phyloP scores from a whole-genome alignment of 441 rosid species.

The Gossypium davidsonii region DNA sequence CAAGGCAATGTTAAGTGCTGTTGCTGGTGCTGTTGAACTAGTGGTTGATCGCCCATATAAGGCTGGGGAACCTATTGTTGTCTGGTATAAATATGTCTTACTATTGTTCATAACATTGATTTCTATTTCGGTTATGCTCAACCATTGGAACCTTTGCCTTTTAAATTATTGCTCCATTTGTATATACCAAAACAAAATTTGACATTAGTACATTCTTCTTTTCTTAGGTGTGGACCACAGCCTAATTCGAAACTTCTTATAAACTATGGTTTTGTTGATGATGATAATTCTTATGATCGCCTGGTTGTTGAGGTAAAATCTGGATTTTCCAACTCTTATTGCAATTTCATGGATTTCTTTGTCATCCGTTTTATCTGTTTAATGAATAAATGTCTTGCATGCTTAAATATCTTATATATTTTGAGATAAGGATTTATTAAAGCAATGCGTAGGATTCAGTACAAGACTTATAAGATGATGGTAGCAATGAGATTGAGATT shows the following conservation, averaged over 20 bases:
- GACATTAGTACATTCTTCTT: constrained; percentile 1
- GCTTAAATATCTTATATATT: neutral
- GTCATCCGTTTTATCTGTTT: constrained; percentile 12
- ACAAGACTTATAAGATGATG: neutral
- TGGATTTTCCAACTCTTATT: constrained; percentile 10
- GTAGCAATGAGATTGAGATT: neutral
- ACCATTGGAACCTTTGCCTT: constrained; percentile 19
- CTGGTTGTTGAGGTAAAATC: constrained; percentile 58
- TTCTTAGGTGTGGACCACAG: constrained; percentile 92
- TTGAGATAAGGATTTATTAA: neutral
- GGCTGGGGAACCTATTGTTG: constrained; percentile 85
- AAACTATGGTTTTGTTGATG: constrained; percentile 93
- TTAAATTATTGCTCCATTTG: constrained; percentile 5
- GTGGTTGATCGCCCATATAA: constrained; percentile 77
- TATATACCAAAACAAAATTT: constrained; percentile 6
- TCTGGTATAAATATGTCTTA: constrained; percentile 45
- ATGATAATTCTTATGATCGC: constrained; percentile 78
- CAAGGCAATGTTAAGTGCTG: constrained; percentile 84
- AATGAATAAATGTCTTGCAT: neutral
- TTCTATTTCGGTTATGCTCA: constrained; percentile 14
- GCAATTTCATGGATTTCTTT: constrained; percentile 7
- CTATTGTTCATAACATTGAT: constrained; percentile 14
- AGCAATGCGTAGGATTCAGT: neutral
- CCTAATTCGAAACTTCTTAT: constrained; percentile 88
- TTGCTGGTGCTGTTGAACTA: constrained; percentile 73